Base-by-base conservation (phyloP, 495 filamentous ascomycete genomes). In the Penicillium bovifimosum region DNA sequence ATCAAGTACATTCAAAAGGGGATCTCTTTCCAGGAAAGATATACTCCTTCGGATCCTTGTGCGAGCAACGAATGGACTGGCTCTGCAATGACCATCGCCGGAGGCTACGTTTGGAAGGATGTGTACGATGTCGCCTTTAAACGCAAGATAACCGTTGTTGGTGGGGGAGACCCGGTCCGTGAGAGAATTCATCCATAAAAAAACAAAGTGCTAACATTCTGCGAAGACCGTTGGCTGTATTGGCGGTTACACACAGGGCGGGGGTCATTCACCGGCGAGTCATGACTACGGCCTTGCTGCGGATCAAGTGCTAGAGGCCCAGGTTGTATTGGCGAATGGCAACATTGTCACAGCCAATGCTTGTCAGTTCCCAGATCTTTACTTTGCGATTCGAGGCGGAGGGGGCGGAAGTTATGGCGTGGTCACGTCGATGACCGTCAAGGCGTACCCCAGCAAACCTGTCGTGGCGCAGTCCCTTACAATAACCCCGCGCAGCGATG, bases 311-410 rank as follows among this genome's bases (percentile, higher is more conserved):
- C 60, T 76, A 13, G 72, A 72, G 54, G 51, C 53, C 9, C 33
- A 54, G 16, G 77, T 84, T 36, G 66, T 85, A n/a, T 78, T 79
- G 0, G 75, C 80, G 6, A 62, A 76, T 14, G 82, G 81, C 9
- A 40, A 56, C 5, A 66, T 70, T 7, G 66, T 75, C 2, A 79
- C 68, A 0, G 78, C 78, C 17, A 78, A 71, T 51, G 54, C 73
- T 0, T 68, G 68, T 28, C 63, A 72, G 39, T 72, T 84, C 54
- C 29, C 70, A 0, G 81, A 84, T 41, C 74, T 84, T n/a, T 84
- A 80, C 66, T 82, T 69, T 27, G 73, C 73, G 9, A 60, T 82
- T 18, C 72, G 80, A 6, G 51, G 60, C 29, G 68, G 66, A 8
- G 78, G 78, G 10, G 63, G 65, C 24, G 73, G 75, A 17, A 77